A percentile compares a stretch with the other conserved stretches of the same genome.
phyloP scores from a whole-genome alignment of 768 basidiomycete genomes.

The Lactarius evosmus region DNA sequence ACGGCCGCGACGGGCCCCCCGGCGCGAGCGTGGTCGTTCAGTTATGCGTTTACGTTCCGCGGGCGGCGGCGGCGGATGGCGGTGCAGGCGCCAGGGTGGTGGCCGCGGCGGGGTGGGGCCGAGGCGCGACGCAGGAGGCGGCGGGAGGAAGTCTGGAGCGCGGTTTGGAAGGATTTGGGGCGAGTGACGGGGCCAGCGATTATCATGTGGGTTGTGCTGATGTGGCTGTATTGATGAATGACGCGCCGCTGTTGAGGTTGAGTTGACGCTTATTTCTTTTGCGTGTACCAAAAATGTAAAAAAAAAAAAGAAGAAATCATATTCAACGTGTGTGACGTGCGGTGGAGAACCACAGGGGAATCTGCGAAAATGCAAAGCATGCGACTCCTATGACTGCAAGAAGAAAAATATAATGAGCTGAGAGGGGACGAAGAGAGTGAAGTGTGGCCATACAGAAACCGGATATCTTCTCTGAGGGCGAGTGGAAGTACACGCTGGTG shows the following conservation, averaged over 20 bases:
- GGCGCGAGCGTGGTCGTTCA: slow-evolving; percentile 35
- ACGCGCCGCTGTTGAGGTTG: background rate
- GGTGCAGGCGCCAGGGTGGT: slow-evolving; percentile 39
- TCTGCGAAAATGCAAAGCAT: slow-evolving; percentile 37
- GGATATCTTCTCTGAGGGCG: slow-evolving; percentile 80
- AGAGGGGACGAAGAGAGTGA: background rate
- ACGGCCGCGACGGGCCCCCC: background rate
- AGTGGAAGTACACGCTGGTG: slow-evolving; percentile 90
- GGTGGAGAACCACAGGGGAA: slow-evolving; percentile 23
- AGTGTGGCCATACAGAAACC: slow-evolving; percentile 77
- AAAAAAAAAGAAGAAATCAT: background rate
- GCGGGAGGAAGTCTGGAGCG: slow-evolving; percentile 13
- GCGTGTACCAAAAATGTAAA: background rate
- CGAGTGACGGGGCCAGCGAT: slow-evolving; percentile 14
- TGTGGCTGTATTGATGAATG: slow-evolving; percentile 19
- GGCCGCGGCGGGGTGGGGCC: slow-evolving; percentile 2
- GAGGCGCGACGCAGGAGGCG: background rate
- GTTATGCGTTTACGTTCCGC: slow-evolving; percentile 53
- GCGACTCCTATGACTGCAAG: slow-evolving; percentile 40
- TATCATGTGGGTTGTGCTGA: slow-evolving; percentile 11
- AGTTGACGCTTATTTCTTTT: background rate
- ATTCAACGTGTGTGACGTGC: too few relatives aligned
- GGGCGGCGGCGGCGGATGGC: slow-evolving; percentile 56
- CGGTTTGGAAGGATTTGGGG: slow-evolving; percentile 18
- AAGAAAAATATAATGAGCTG: background rate